A percentile compares a stretch with the other conserved stretches of the same genome.
These are phyloP conservation scores for Tieghemostelium lacteum DNA, from an alignment of 78 protist species.

Conservation along the genomic window DNA sequence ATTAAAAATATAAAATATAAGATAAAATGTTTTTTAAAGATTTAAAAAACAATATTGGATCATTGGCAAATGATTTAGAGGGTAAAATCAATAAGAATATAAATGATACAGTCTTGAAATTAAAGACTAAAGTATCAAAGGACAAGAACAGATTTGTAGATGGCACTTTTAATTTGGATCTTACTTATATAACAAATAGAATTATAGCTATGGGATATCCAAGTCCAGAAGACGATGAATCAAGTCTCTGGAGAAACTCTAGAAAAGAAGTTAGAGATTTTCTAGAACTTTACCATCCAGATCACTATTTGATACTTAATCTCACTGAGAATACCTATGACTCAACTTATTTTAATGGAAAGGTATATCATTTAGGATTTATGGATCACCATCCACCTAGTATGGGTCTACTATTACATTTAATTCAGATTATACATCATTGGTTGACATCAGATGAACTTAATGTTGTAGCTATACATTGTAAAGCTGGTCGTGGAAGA, in stretches of 20 bases:
- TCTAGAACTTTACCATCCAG: slow-evolving; percentile 49
- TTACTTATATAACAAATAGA: slow-evolving; percentile 73
- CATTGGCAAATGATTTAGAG: no score
- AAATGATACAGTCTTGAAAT: background rate
- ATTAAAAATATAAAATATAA: no score
- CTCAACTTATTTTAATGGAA: background rate
- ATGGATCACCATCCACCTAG: slow-evolving; percentile 74
- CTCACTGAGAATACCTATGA: slow-evolving; percentile 61
- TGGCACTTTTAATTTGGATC: slow-evolving; percentile 69
- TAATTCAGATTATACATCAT: slow-evolving; percentile 59
- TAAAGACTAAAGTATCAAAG: slow-evolving; percentile 63
- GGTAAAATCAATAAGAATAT: background rate
- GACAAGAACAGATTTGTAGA: slow-evolving; percentile 64
- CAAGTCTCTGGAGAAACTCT: slow-evolving; percentile 33
- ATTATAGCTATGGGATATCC: slow-evolving; percentile 80
- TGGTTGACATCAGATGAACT: slow-evolving; percentile 43
- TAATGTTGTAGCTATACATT: slow-evolving; percentile 77
- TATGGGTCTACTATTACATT: slow-evolving; percentile 43
- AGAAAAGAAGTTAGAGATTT: slow-evolving; percentile 60
- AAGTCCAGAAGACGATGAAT: background rate
- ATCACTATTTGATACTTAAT: slow-evolving; percentile 58
- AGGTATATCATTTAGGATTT: slow-evolving; percentile 62
- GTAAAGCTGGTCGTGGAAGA: slow-evolving; percentile 77
- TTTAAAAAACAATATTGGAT: no score
- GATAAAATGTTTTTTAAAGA: no score